phyloP scores from a whole-genome alignment of 495 filamentous ascomycete genomes.

The Lasiosphaeris hirsuta region DNA sequence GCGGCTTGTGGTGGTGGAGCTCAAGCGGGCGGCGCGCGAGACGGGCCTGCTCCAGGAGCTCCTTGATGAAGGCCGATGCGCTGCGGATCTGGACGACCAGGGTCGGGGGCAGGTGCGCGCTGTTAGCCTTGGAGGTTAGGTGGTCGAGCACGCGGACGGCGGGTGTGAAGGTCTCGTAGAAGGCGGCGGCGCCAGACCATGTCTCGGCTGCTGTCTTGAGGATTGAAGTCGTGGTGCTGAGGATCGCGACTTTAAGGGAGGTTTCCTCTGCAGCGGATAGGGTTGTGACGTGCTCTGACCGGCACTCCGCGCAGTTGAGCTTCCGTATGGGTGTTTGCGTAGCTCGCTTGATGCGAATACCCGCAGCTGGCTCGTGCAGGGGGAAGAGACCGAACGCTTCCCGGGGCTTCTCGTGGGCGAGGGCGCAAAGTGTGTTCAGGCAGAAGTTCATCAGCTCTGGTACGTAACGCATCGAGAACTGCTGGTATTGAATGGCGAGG shows the following conservation, averaged over 20 bases:
- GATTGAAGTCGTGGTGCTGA: constrained; percentile 55
- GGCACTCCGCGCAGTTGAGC: constrained; percentile 54
- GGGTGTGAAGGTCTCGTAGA: constrained; percentile 68
- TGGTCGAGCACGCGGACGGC: constrained; percentile 53
- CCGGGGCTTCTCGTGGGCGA: constrained; percentile 53
- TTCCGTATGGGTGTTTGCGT: constrained; percentile 35
- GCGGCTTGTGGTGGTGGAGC: constrained; percentile 83
- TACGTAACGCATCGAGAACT: constrained; percentile 75
- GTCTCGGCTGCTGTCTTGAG: constrained; percentile 57
- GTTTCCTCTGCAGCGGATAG: constrained; percentile 33
- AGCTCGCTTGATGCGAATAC: constrained; percentile 49
- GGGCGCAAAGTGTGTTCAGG: constrained; percentile 67
- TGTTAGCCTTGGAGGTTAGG: constrained; percentile 48
- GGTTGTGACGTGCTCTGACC: constrained; percentile 18
- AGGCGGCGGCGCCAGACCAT: constrained; percentile 66
- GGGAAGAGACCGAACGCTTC: constrained; percentile 56
- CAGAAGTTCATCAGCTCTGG: constrained; percentile 83
- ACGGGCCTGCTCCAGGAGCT: constrained; percentile 53
- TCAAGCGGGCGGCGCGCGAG: constrained; percentile 70
- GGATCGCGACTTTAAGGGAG: constrained; percentile 54
- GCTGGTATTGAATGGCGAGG: constrained; percentile 76
- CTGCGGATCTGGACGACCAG: constrained; percentile 37
- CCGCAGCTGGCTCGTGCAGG: constrained; percentile 52
- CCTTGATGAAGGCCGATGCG: constrained; percentile 43
- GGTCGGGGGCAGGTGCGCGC: constrained; percentile 43